phyloP scores from a whole-genome alignment of 805 yeast species.

The Starmerella floris region DNA sequence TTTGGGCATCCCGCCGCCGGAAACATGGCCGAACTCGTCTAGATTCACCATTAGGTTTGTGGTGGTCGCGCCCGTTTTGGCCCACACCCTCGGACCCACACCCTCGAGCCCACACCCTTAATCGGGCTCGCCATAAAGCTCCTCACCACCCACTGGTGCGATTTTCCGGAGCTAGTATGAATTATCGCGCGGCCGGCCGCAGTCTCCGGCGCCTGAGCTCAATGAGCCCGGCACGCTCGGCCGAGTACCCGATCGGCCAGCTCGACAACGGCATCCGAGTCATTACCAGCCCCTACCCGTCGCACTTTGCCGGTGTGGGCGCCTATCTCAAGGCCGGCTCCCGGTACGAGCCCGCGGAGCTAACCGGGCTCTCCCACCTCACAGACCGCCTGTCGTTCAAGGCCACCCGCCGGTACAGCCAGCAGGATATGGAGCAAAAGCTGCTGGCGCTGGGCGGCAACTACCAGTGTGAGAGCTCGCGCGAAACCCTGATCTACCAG shows the following conservation, averaged over 20 bases:
- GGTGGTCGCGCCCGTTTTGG: no score
- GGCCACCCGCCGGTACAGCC: constrained; percentile 30
- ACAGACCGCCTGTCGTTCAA: constrained; percentile 69
- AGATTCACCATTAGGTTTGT: no score
- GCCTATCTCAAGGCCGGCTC: constrained; percentile 85
- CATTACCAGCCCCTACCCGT: constrained; percentile 73
- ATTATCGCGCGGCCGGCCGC: neutral
- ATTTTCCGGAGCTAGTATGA: neutral
- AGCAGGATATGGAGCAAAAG: constrained; percentile 57
- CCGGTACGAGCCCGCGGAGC: constrained; percentile 49
- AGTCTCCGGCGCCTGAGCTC: neutral
- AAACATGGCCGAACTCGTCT: no score
- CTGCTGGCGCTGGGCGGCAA: constrained; percentile 82
- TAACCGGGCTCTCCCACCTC: constrained; percentile 70
- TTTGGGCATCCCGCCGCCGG: no score
- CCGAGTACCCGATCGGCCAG: constrained; percentile 24
- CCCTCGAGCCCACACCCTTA: no score
- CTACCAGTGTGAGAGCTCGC: constrained; percentile 79
- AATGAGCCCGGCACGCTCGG: neutral
- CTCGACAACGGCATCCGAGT: constrained; percentile 68
- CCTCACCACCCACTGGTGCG: no score
- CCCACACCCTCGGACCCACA: no score
- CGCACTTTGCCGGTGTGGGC: constrained; percentile 85
- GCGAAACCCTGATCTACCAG: constrained; percentile 88
- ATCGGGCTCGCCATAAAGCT: no score